phyloP scores from a whole-genome alignment of 1,139 yeast genomes.

The Saccharomyces hybrid region DNA sequence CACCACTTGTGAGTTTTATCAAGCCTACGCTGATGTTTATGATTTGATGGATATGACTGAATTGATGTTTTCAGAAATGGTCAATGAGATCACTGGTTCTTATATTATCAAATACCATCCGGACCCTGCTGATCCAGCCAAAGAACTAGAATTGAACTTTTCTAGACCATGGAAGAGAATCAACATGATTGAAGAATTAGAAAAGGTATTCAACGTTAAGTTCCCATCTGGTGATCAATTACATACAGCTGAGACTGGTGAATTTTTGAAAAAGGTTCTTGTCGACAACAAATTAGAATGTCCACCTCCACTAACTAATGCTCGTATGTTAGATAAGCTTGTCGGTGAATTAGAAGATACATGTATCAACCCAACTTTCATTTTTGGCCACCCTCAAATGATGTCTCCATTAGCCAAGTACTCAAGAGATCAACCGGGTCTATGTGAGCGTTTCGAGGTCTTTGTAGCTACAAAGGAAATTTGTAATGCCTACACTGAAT shows the following conservation, averaged over 20 bases:
- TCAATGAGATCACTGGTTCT: slow-evolving; percentile 84
- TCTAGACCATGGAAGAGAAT: slow-evolving; percentile 97
- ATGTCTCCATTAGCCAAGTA: slow-evolving; percentile 99
- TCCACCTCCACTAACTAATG: slow-evolving; percentile 93
- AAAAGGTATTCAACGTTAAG: slow-evolving; percentile 73
- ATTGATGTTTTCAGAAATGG: slow-evolving; percentile 91
- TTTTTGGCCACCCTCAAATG: slow-evolving; percentile 98
- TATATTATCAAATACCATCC: slow-evolving; percentile 86
- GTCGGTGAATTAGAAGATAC: slow-evolving; percentile 93
- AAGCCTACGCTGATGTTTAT: slow-evolving; percentile 61
- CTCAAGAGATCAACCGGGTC: slow-evolving; percentile 84
- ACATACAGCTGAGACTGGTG: slow-evolving; percentile 90
- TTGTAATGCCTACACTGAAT: slow-evolving; percentile 96
- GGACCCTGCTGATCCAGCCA: slow-evolving; percentile 65
- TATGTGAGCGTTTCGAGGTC: slow-evolving; percentile 97
- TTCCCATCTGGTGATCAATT: slow-evolving; percentile 95
- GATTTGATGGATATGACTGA: slow-evolving; percentile 96
- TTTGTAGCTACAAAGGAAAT: slow-evolving; percentile 98
- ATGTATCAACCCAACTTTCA: slow-evolving; percentile 93
- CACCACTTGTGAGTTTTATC: slow-evolving; percentile 88
- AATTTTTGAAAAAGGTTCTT: slow-evolving; percentile 75
- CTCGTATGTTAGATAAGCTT: slow-evolving; percentile 96
- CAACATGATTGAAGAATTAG: slow-evolving; percentile 94
- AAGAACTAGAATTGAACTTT: slow-evolving; percentile 76
- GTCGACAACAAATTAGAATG: slow-evolving; percentile 81